Conservation (phyloP, 148 eudicot species). For the Diospyros kaki region DNA sequence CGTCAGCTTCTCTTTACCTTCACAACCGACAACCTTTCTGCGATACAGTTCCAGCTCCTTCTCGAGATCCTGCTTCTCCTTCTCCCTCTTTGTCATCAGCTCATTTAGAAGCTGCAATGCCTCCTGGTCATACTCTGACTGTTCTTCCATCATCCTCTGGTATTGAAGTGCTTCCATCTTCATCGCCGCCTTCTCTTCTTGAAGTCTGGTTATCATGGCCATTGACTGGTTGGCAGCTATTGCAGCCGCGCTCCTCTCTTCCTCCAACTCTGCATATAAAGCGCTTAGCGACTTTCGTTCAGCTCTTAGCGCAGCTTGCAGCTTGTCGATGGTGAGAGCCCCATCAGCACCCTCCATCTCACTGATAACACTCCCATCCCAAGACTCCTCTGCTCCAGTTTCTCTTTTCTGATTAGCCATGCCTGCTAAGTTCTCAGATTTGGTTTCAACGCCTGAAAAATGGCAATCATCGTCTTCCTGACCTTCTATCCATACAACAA, state of each 20-base stretch:
- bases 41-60: slow-evolving; percentile 52
- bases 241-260: slow-evolving; percentile 74
- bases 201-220: slow-evolving; percentile 80
- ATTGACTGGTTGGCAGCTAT: slow-evolving; percentile 72
- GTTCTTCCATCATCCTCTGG: slow-evolving; percentile 88
- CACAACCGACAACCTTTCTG: slow-evolving; percentile 44
- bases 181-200: slow-evolving; percentile 74
- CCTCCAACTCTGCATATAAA: slow-evolving; percentile 57
- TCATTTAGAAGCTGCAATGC: slow-evolving; percentile 75
- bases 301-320: slow-evolving; percentile 36
- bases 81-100: slow-evolving; percentile 57
- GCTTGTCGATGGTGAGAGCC: slow-evolving; percentile 30
- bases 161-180: slow-evolving; percentile 79
- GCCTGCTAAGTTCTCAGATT: slow-evolving; percentile 4
- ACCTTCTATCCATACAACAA: background rate
- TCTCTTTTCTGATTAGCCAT: slow-evolving; percentile 24
- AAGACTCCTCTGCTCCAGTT: slow-evolving; percentile 30
- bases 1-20: slow-evolving; percentile 23
- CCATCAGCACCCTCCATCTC: slow-evolving; percentile 33
- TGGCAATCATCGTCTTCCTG: slow-evolving; percentile 2
- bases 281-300: slow-evolving; percentile 41
- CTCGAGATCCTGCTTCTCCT: slow-evolving; percentile 60
- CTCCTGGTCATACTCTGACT: slow-evolving; percentile 81
- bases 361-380: slow-evolving; percentile 37
- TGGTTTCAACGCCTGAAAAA: slow-evolving; percentile 1